Base-by-base conservation (phyloP, 257 asterid genomes). In the Nicotiana tabacum region DNA sequence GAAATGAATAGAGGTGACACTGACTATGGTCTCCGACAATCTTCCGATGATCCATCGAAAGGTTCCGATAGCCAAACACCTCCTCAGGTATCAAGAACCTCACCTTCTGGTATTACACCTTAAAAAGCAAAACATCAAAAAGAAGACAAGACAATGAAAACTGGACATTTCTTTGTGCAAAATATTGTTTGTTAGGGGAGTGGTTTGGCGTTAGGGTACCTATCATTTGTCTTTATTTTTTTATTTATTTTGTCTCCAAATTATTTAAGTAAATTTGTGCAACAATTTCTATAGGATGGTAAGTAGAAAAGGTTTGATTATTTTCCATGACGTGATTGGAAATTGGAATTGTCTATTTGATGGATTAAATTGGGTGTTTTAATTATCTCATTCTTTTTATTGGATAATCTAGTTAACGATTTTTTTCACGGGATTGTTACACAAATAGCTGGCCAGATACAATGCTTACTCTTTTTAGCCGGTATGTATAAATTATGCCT, bases 1-100 rank as follows among this genome's bases (percentile, higher is more conserved):
- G 98, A 96, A 66, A 90, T 96, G 90, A 90, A 85, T 67, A 58
- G 97, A 57, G 95, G 91, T 39, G 98, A 93, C 48, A 43, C 11
- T 1, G 48, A 43, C 48, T 8, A 43, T 5, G 98, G 93, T 30
- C 83, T 89, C 21, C 88, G 94, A 8, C 92, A 86, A 77, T 95
- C 98, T 0, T 94, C 98, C 0, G 99, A 95, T 15, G 98, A 95
- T 51, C 96, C 74, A 8, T 90, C 85, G 39, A 92, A 85, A 76
- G 99, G 98, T 12, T 94, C 95, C 0, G 97, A 90, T 33, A 81
- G 93, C 85, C 99, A 96, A 81, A 92, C 98, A 4, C 95, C 98
- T 24, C 98, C 97, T 0, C 83, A 58, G 46, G 96, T 89, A 81
- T 87, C 92, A 32, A 83, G 94, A 85, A 88, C 91, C 78, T 91